phyloP scores from a whole-genome alignment of 2,329 filamentous ascomycete species.

The Xylariomycetidae sp. region DNA sequence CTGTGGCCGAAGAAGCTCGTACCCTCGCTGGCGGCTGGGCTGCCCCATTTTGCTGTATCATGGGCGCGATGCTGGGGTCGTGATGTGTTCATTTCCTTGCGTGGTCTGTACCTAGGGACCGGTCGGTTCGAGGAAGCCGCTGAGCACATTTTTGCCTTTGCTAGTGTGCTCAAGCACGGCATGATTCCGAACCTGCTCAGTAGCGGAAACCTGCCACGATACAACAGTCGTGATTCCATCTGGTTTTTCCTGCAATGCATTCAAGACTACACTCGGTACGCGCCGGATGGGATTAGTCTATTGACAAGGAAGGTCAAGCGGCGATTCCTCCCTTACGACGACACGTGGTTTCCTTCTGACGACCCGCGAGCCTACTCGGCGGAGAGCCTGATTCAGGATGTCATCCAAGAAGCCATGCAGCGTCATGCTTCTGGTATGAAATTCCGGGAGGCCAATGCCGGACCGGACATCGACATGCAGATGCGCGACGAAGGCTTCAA shows the following conservation, averaged over 20 bases:
- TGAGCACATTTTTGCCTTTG: slow-evolving; percentile 92
- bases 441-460: slow-evolving; percentile 92
- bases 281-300: slow-evolving; percentile 69
- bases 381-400: slow-evolving; percentile 76
- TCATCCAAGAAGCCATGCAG: slow-evolving; percentile 91
- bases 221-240: slow-evolving; percentile 92
- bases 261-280: slow-evolving; percentile 84
- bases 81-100: slow-evolving; percentile 93
- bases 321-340: slow-evolving; percentile 90
- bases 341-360: slow-evolving; percentile 83
- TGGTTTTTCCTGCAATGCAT: slow-evolving; percentile 98
- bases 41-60: slow-evolving; percentile 88
- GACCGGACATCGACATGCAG: slow-evolving; percentile 80
- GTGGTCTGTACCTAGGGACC: slow-evolving; percentile 86
- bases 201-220: slow-evolving; percentile 79
- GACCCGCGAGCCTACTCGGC: slow-evolving; percentile 83
- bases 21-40: slow-evolving; percentile 81
- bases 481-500: slow-evolving; percentile 93
- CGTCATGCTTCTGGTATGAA: slow-evolving; percentile 86
- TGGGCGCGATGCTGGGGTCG: slow-evolving; percentile 98
- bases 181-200: slow-evolving; percentile 96
- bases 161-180: slow-evolving; percentile 93
- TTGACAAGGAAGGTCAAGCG: slow-evolving; percentile 74
- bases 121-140: slow-evolving; percentile 83
- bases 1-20: slow-evolving; percentile 82